Evolutionary conservation across 768 basidiomycete genomes (phyloP).

Genomic region (Paxillus rubicundulus): DNA sequence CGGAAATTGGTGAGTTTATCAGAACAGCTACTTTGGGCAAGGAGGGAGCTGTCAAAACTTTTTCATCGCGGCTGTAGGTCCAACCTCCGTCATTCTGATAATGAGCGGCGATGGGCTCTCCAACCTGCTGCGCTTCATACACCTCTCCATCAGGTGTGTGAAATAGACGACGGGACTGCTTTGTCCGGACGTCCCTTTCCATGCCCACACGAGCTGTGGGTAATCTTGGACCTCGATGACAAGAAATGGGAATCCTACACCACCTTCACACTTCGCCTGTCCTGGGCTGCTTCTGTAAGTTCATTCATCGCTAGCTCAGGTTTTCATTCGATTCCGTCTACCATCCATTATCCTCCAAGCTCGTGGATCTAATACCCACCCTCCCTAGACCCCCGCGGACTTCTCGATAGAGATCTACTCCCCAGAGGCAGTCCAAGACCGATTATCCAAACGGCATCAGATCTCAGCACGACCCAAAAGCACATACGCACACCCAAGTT

Average conservation of each 20-base stretch:
- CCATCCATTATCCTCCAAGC: neutral
- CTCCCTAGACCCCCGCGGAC: constrained; percentile 42
- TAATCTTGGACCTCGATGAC: constrained; percentile 44
- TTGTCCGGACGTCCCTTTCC: constrained; percentile 7
- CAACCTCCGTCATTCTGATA: constrained; percentile 30
- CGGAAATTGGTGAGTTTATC: constrained; percentile 30
- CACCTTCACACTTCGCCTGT: constrained; percentile 51
- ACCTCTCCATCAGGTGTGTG: constrained; percentile 37
- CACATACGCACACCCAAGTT: neutral
- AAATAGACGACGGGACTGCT: constrained; percentile 8
- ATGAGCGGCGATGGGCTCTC: constrained; percentile 38
- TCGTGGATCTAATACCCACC: neutral
- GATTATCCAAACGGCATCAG: constrained; percentile 10
- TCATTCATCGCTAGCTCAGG: neutral
- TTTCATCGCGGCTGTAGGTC: constrained; percentile 35
- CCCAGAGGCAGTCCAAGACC: constrained; percentile 29
- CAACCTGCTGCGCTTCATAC: constrained; percentile 43
- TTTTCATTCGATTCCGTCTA: neutral
- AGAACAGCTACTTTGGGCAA: constrained; percentile 16
- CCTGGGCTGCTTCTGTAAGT: constrained; percentile 58
- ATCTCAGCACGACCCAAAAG: constrained; percentile 1
- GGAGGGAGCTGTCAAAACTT: neutral
- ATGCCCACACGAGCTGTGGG: constrained; percentile 48
- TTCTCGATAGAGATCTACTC: constrained; percentile 41
- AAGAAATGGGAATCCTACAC: constrained; percentile 39